Evolutionary conservation across 805 yeast genomes (phyloP).

Genomic region (Vanderwaltozyma polyspora): DNA sequence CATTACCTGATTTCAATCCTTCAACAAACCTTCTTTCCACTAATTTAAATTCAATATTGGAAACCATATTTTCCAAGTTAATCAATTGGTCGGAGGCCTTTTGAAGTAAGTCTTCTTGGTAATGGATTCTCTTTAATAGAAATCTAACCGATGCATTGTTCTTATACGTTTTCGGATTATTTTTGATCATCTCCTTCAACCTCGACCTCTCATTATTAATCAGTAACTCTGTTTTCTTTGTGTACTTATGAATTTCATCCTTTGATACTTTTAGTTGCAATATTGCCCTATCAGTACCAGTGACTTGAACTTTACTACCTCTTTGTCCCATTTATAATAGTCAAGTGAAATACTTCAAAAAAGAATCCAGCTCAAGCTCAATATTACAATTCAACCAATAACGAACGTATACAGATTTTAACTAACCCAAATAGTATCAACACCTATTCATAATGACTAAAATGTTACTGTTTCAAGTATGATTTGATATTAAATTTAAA

Average conservation of each 20-base stretch:
- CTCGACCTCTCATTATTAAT: conserved; percentile 45
- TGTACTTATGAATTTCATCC: conserved; percentile 68
- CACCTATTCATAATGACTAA: too few species aligned
- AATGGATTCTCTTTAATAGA: conserved; percentile 66
- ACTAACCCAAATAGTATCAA: too few species aligned
- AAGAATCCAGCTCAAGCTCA: too few species aligned
- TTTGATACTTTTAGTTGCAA: conserved; percentile 80
- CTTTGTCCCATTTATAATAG: conserved; percentile 30
- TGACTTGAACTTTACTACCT: conserved; percentile 47
- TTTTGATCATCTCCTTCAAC: conserved; percentile 23
- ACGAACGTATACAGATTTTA: too few species aligned
- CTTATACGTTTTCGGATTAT: conserved; percentile 36
- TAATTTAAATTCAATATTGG: conserved; percentile 77
- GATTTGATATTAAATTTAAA: too few species aligned
- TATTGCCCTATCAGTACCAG: conserved; percentile 77
- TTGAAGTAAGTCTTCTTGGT: conserved; percentile 60
- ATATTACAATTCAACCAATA: too few species aligned
- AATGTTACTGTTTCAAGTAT: too few species aligned
- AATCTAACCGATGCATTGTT: conserved; percentile 45
- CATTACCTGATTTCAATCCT: conserved; percentile 74
- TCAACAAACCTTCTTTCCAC: conserved; percentile 76
- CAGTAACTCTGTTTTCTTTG: conserved; percentile 40
- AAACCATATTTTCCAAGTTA: conserved; percentile 66
- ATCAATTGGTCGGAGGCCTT: conserved; percentile 71
- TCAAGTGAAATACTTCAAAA: too few species aligned